These are phyloP conservation scores for Batrachochytrium dendrobatidis DNA, from an alignment of 371 early-diverging fungal genomes.

Conservation along the genomic window DNA sequence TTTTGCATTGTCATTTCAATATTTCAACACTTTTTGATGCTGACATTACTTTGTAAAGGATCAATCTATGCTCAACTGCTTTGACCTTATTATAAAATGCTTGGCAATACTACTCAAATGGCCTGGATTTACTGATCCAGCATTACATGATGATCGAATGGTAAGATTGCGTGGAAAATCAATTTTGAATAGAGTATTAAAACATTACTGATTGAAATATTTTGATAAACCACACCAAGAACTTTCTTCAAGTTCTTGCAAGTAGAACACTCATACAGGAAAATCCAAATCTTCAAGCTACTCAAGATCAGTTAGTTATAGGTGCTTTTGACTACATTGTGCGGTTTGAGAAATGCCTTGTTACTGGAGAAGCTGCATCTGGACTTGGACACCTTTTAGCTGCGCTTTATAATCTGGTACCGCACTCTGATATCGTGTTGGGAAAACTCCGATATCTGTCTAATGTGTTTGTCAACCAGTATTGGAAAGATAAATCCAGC, in stretches of 20 bases:
- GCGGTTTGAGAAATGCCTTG: constrained; percentile 4
- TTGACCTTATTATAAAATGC: background rate
- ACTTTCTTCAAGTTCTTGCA: background rate
- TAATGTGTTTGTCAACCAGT: background rate
- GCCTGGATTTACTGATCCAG: background rate
- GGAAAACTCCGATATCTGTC: background rate
- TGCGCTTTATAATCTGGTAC: background rate
- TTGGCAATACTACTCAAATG: background rate
- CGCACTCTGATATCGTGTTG: background rate
- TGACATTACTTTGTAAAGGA: too few species aligned
- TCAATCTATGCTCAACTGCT: background rate
- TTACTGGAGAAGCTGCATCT: background rate
- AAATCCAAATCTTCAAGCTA: background rate
- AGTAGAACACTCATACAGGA: background rate
- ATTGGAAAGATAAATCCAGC: background rate
- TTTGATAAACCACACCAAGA: too few species aligned
- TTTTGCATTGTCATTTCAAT: too few species aligned
- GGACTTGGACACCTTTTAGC: background rate
- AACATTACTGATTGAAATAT: too few species aligned
- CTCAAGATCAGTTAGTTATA: background rate
- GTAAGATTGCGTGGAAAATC: too few species aligned
- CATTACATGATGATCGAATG: background rate
- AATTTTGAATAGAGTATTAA: too few species aligned
- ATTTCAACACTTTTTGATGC: too few species aligned
- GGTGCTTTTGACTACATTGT: constrained; percentile 1